phyloP scores from a whole-genome alignment of 495 filamentous ascomycete species.

The Podospora pseudoanserina region DNA sequence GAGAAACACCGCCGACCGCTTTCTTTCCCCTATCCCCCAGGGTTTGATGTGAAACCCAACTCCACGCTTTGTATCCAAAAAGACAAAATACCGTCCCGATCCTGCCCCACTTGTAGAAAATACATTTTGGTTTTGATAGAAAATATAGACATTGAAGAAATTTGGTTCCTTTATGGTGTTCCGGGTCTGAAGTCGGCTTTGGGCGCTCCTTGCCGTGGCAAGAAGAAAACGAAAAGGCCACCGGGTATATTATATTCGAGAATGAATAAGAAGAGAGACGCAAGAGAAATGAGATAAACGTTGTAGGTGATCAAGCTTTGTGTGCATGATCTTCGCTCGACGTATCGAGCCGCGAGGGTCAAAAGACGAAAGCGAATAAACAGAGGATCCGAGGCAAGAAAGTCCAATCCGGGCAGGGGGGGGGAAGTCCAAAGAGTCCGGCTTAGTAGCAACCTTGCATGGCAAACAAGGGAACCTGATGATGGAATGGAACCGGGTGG shows the following conservation, averaged over 20 bases:
- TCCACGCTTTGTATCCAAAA: constrained; percentile 18
- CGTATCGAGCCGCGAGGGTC: not conserved
- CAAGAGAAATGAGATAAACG: constrained; percentile 2
- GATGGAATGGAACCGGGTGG: constrained; percentile 45
- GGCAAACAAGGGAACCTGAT: constrained; percentile 44
- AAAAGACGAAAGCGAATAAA: not conserved
- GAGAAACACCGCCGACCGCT: not conserved
- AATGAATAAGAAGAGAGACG: not conserved
- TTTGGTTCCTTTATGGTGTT: constrained; percentile 8
- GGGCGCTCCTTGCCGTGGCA: not conserved
- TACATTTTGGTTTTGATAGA: constrained; percentile 11
- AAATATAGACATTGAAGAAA: constrained; percentile 13
- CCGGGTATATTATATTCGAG: not conserved
- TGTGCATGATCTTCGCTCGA: not conserved
- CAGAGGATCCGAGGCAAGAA: constrained; percentile 2
- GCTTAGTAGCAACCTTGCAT: constrained; percentile 49
- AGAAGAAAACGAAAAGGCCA: not conserved
- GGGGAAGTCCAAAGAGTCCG: not conserved
- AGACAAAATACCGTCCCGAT: constrained; percentile 8
- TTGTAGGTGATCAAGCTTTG: not conserved
- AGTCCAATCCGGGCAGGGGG: not conserved
- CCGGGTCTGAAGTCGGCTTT: not conserved
- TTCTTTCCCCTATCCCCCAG: not conserved
- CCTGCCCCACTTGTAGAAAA: not conserved
- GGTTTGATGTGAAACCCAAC: constrained; percentile 13